Conservation (phyloP, 345 rosid species). For the Euclidium syriacum region DNA sequence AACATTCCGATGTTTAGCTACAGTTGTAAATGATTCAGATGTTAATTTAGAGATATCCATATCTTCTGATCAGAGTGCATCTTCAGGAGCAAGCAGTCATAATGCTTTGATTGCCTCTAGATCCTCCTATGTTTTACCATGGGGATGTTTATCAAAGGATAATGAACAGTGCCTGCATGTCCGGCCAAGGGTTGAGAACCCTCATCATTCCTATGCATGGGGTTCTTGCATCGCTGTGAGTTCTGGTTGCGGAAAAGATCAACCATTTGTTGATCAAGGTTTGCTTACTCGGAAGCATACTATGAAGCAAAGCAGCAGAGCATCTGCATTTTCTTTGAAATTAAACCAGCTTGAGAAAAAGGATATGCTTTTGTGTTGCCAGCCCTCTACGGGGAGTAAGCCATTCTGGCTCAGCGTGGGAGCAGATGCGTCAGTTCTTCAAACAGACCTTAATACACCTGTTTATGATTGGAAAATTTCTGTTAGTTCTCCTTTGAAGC, state of each 20-base stretch:
- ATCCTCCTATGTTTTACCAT: conserved; percentile 74
- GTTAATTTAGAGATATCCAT: conserved; percentile 64
- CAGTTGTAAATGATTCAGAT: conserved; percentile 81
- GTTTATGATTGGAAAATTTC: conserved; percentile 97
- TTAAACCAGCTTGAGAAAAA: conserved; percentile 86
- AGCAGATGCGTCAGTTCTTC: conserved; percentile 85
- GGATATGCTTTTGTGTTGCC: conserved; percentile 72
- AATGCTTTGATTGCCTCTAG: conserved; percentile 55
- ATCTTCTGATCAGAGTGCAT: conserved; percentile 33
- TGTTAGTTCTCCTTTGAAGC: conserved; percentile 75
- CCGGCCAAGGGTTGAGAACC: conserved; percentile 56
- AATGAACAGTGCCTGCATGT: conserved; percentile 65
- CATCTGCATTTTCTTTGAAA: conserved; percentile 46
- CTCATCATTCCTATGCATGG: conserved; percentile 60
- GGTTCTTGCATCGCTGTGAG: conserved; percentile 52
- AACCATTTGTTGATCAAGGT: conserved; percentile 62
- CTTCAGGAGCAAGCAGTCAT: conserved; percentile 37
- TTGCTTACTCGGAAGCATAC: conserved; percentile 54
- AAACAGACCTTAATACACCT: conserved; percentile 84
- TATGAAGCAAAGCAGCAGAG: conserved; percentile 53
- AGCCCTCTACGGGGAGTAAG: conserved; percentile 49
- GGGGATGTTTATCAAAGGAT: conserved; percentile 67
- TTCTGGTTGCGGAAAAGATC: conserved; percentile 68
- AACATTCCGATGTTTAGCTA: conserved; percentile 80
- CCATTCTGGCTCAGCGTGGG: conserved; percentile 86